phyloP scores from a whole-genome alignment of 495 filamentous ascomycete species.

The Cetradonia linearis region DNA sequence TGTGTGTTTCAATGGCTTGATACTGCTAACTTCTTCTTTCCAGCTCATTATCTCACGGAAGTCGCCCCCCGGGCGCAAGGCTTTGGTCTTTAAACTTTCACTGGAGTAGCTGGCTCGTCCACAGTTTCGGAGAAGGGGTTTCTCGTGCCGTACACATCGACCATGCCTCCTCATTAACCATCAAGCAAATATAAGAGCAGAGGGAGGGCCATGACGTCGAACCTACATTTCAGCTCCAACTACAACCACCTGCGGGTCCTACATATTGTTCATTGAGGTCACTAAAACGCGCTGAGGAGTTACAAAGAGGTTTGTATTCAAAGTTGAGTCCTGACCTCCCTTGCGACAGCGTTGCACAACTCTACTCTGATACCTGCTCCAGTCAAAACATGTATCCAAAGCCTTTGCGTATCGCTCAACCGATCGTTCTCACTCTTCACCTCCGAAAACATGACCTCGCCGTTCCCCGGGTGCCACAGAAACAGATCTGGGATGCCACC shows the following conservation, averaged over 20 bases:
- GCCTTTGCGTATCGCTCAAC: slow-evolving; percentile 86
- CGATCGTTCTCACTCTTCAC: slow-evolving; percentile 95
- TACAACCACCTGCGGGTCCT: background rate
- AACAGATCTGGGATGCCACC: slow-evolving; percentile 90
- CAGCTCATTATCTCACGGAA: background rate
- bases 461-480: slow-evolving; percentile 53
- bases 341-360: slow-evolving; percentile 78
- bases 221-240: background rate
- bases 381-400: slow-evolving; percentile 91
- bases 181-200: background rate
- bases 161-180: background rate
- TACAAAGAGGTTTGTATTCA: background rate
- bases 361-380: slow-evolving; percentile 78
- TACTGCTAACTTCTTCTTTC: slow-evolving; percentile 5
- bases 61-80: background rate
- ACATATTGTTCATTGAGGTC: background rate
- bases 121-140: slow-evolving; percentile 5
- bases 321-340: slow-evolving; percentile 42
- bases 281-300: background rate
- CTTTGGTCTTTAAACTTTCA: background rate
- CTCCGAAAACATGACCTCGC: slow-evolving; percentile 73
- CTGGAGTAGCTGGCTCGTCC: slow-evolving; percentile 6
- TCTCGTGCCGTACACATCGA: background rate
- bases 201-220: background rate
- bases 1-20: background rate